phyloP scores from a whole-genome alignment of 2,329 filamentous ascomycete genomes.

The Claviceps spartinae region DNA sequence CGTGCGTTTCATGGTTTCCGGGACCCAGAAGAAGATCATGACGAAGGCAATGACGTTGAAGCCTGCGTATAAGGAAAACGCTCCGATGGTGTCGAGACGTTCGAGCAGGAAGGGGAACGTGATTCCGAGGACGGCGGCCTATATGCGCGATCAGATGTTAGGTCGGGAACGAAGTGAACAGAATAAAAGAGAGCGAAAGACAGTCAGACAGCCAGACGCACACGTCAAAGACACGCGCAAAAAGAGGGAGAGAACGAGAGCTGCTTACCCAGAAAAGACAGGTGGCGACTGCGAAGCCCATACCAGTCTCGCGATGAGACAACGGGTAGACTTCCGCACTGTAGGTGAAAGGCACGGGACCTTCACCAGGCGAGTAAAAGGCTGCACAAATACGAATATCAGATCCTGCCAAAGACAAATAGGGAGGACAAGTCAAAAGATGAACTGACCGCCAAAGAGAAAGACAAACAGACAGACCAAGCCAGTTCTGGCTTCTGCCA shows the following conservation, averaged over 20 bases:
- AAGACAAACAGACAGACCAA: conserved; percentile 50
- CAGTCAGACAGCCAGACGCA: too few species aligned
- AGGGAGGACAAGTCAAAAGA: not conserved
- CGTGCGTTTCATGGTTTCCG: conserved; percentile 41
- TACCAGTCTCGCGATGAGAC: conserved; percentile 49
- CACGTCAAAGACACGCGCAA: not conserved
- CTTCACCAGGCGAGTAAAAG: conserved; percentile 53
- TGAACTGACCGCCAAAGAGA: conserved; percentile 36
- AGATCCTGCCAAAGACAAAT: not conserved
- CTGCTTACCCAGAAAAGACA: conserved; percentile 34
- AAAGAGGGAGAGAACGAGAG: not conserved
- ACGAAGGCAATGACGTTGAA: conserved; percentile 40
- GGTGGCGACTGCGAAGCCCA: conserved; percentile 49
- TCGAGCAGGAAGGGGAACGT: conserved; percentile 37
- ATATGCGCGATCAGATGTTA: not conserved
- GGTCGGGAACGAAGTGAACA: too few species aligned
- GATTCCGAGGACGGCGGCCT: conserved; percentile 32
- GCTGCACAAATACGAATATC: conserved; percentile 13
- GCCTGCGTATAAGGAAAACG: conserved; percentile 38
- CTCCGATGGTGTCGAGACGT: conserved; percentile 20
- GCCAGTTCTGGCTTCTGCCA: conserved; percentile 31
- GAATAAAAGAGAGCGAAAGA: too few species aligned
- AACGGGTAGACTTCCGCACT: conserved; percentile 51
- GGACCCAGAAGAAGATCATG: conserved; percentile 36
- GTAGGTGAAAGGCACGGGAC: conserved; percentile 49